Evolutionary conservation across 2,329 filamentous ascomycete genomes (phyloP).

Genomic region (Ophiocordyceps unilateralis): DNA sequence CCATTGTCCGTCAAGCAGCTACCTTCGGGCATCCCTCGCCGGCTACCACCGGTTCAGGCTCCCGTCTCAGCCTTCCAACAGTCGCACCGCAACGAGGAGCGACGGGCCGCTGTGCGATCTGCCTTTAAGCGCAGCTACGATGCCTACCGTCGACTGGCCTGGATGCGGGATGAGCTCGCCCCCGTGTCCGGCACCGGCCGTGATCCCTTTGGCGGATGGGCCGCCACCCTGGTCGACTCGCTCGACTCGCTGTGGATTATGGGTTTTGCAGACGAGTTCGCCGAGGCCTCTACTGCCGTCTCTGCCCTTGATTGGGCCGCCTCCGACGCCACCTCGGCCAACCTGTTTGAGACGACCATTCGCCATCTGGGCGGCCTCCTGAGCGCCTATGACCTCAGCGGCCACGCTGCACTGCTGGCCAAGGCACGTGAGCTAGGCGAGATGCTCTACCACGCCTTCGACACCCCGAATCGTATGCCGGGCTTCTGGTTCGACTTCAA

Average conservation of each 20-base stretch:
- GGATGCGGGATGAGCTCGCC: conserved; percentile 33
- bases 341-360: conserved; percentile 37
- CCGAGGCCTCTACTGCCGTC: conserved; percentile 31
- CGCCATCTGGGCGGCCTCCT: conserved; percentile 34
- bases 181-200: conserved; percentile 28
- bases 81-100: conserved; percentile 7
- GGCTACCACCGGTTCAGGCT: conserved; percentile 15
- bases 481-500: conserved; percentile 27
- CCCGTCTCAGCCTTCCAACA: conserved; percentile 7
- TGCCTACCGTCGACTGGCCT: conserved; percentile 34
- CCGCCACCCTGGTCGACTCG: conserved; percentile 41
- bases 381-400: conserved; percentile 31
- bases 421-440: conserved; percentile 35
- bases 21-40: conserved; percentile 9
- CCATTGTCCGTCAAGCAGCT: conserved; percentile 14
- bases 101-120: conserved; percentile 20
- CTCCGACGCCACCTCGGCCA: conserved; percentile 24
- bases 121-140: conserved; percentile 28
- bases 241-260: conserved; percentile 48
- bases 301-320: conserved; percentile 33
- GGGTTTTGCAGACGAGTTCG: conserved; percentile 39
- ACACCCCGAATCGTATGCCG: conserved; percentile 35
- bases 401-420: conserved; percentile 23
- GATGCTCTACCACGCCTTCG: conserved; percentile 36
- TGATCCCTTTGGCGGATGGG: conserved; percentile 36